Base-by-base conservation (phyloP, 352 stramenopile species). In the Pythium volutum region DNA sequence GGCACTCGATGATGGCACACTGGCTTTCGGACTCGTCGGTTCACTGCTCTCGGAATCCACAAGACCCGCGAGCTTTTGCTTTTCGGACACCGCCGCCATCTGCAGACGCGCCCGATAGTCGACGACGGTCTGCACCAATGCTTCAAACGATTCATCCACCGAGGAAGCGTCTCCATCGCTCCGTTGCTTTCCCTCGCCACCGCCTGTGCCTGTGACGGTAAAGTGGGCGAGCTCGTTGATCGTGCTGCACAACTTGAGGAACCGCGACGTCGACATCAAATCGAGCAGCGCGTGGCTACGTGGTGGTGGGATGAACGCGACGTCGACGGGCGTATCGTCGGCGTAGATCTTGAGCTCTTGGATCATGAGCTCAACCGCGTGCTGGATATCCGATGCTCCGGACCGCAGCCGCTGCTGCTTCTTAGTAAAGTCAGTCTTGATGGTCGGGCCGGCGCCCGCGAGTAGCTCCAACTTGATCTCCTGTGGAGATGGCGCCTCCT, bases 401-500 rank as follows among this genome's bases (percentile, higher is more conserved):
- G 80, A 59, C n/a, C 83, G 79, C 18, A 93, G 46, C 23, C 84
- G 84, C 58, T 89, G 75, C 39, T 94, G 81, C 25, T 77, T 80
- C 47, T 77, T 86, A 3, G 83, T 91, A 26, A 94, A 91, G 27
- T 87, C 77, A 10, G 66, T 89, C 31, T 89, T 87, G 45, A 94
- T 91, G 26, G 64, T 78, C 8, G 83, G 83, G 2, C 81, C 81
- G 23, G 64, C 70, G 4, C 76, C 80, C 39, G 89, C 83, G 2
- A 89, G 61, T 29, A 64, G 52, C 29, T 71, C 64, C 1, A 67
- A 52, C 39, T 71, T 71, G 51, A 62, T 62, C 8, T 69, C 62
- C 0, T 55, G 55, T 11, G 46, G 55, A 12, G 20, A 15, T 36
- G 46, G 23, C 43, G 87, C 78, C 11, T 59, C 69, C 33, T 83